A percentile compares a stretch with the other conserved stretches of the same genome.
These are phyloP conservation scores for Rhodotorula diobovata DNA, from an alignment of 768 basidiomycete genomes.

Conservation along the genomic window DNA sequence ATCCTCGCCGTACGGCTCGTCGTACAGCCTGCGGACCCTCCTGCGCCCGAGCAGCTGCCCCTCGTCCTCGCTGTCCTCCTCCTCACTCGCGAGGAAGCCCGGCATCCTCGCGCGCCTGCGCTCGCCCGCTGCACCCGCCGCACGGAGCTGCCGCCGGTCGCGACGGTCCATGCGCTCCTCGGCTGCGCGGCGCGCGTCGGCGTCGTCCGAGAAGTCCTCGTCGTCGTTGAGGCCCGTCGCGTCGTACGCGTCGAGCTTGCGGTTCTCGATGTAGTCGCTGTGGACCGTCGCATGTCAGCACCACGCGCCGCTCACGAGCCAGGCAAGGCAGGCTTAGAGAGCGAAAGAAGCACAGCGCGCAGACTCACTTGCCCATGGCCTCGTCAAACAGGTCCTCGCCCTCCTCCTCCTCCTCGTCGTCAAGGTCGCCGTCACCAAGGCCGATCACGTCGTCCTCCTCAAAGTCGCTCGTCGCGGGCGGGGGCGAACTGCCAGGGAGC, in stretches of 20 bases:
- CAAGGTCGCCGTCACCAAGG: conserved; percentile 50
- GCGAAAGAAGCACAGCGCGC: conserved; percentile 13
- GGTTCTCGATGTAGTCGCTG: conserved; percentile 77
- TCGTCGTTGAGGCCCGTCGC: conserved; percentile 81
- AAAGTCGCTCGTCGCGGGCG: conserved; percentile 64
- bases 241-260: conserved; percentile 78
- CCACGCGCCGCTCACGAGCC: background rate
- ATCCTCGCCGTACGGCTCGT: conserved; percentile 85
- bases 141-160: conserved; percentile 67
- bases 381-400: conserved; percentile 91
- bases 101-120: conserved; percentile 75
- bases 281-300: background rate
- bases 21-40: conserved; percentile 83
- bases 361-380: conserved; percentile 65
- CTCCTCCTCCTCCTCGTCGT: conserved; percentile 62
- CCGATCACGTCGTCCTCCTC: conserved; percentile 67
- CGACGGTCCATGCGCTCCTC: conserved; percentile 83
- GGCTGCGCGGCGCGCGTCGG: conserved; percentile 68
- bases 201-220: conserved; percentile 61
- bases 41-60: conserved; percentile 62
- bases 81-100: conserved; percentile 78
- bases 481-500: conserved; percentile 79
- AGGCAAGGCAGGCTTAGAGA: too few relatives aligned
- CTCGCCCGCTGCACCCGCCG: conserved; percentile 56
- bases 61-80: conserved; percentile 63